A percentile compares a stretch with the other conserved stretches of the same genome.
Evolutionary conservation across 495 filamentous ascomycete genomes (phyloP).

Genomic region (Aspergillus kassunensis): DNA sequence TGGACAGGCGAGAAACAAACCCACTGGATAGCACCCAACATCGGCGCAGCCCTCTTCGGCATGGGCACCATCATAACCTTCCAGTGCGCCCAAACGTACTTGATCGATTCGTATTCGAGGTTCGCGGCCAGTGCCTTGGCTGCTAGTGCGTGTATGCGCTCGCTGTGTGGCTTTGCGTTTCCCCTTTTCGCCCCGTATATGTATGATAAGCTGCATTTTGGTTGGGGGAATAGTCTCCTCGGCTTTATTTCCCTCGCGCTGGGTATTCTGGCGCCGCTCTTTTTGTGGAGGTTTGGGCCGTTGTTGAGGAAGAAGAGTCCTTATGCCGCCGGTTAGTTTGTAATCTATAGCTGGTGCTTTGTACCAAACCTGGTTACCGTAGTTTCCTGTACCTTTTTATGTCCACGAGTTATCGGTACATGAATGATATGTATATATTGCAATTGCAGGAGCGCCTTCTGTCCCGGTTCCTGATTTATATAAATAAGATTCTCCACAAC

Average conservation of each 20-base stretch:
- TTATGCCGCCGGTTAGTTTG: constrained; percentile 59
- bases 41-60: constrained; percentile 59
- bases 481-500: too few species aligned
- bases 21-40: constrained; percentile 72
- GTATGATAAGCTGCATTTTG: constrained; percentile 54
- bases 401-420: too few species aligned
- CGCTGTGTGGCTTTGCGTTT: constrained; percentile 68
- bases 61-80: constrained; percentile 60
- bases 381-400: too few species aligned
- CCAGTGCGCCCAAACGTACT: constrained; percentile 69
- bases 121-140: constrained; percentile 72
- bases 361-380: too few species aligned
- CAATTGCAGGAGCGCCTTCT: too few species aligned
- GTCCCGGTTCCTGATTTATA: too few species aligned
- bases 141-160: constrained; percentile 63
- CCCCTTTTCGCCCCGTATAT: constrained; percentile 70
- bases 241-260: constrained; percentile 52
- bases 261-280: constrained; percentile 55
- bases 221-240: constrained; percentile 62
- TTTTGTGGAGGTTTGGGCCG: constrained; percentile 59
- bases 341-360: too few species aligned
- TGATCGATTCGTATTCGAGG: constrained; percentile 72
- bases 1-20: constrained; percentile 60
- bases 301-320: constrained; percentile 56
- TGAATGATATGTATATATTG: too few species aligned